phyloP scores from a whole-genome alignment of 2,329 filamentous ascomycete genomes.

The Aspergillus cejpii region DNA sequence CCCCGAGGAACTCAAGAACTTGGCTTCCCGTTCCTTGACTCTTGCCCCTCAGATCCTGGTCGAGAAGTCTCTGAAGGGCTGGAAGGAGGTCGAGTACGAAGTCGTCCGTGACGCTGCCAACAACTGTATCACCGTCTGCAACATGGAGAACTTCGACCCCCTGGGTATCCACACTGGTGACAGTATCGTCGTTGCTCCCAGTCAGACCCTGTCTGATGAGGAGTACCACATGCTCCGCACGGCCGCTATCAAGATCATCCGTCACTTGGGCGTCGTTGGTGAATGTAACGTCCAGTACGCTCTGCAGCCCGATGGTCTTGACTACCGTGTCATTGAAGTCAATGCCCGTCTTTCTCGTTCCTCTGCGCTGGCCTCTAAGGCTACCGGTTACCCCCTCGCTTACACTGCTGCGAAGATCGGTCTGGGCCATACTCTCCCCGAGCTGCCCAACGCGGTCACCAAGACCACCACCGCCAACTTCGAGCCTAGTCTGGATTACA shows the following conservation, averaged over 20 bases:
- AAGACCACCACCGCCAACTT: constrained; percentile 99
- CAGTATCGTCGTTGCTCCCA: constrained; percentile 95
- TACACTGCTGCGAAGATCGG: constrained; percentile 98
- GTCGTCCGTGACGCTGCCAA: constrained; percentile 94
- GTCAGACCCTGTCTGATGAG: constrained; percentile 94
- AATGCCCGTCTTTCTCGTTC: constrained; percentile 97
- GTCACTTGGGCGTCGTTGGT: constrained; percentile 92
- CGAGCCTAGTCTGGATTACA: constrained; percentile 93
- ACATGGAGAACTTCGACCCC: constrained; percentile 98
- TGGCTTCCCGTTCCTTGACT: constrained; percentile 86
- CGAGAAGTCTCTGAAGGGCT: constrained; percentile 97
- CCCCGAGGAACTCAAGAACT: constrained; percentile 83
- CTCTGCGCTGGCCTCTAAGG: constrained; percentile 93
- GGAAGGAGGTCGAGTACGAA: constrained; percentile 99
- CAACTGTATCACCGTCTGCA: constrained; percentile 99
- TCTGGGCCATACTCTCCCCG: constrained; percentile 87
- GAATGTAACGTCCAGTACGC: constrained; percentile 99
- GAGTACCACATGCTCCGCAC: constrained; percentile 99
- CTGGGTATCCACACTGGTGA: constrained; percentile 97
- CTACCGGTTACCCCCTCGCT: constrained; percentile 91
- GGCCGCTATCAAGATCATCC: constrained; percentile 95
- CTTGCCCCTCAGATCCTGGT: constrained; percentile 94
- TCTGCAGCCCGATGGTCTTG: constrained; percentile 88
- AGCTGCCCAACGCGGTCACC: constrained; percentile 94
- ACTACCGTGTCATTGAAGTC: constrained; percentile 98